phyloP scores from a whole-genome alignment of 805 yeast species.

The Ogataea polymorpha region DNA sequence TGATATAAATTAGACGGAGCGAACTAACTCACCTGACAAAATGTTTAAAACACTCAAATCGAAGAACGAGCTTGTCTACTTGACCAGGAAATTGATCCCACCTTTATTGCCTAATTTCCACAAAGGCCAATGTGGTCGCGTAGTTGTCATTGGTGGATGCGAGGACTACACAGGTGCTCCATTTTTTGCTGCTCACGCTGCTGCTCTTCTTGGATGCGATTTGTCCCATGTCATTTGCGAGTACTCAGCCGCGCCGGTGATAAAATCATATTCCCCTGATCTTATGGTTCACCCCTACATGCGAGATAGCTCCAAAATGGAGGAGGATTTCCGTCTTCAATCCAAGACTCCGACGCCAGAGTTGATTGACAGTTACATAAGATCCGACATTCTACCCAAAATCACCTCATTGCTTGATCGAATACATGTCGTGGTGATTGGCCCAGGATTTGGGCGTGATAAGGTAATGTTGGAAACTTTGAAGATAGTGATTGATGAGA shows the following conservation, averaged over 20 bases:
- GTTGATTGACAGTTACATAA: constrained; percentile 31
- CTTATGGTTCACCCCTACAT: constrained; percentile 95
- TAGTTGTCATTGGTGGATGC: constrained; percentile 89
- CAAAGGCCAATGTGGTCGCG: constrained; percentile 88
- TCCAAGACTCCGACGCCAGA: constrained; percentile 13
- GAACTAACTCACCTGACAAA: too few relatives aligned
- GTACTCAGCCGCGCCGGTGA: constrained; percentile 67
- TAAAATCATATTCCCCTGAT: constrained; percentile 87
- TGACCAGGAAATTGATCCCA: constrained; percentile 62
- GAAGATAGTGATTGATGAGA: constrained; percentile 53
- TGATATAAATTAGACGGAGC: not conserved
- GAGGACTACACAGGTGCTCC: constrained; percentile 98
- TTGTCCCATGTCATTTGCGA: constrained; percentile 90
- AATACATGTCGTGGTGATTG: constrained; percentile 80
- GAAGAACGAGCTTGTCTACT: constrained; percentile 16
- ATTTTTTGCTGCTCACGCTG: constrained; percentile 80
- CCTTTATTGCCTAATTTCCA: constrained; percentile 70
- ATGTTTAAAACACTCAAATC: constrained; percentile 13
- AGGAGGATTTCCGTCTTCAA: constrained; percentile 1
- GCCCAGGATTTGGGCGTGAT: constrained; percentile 94
- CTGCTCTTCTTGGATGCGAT: constrained; percentile 84
- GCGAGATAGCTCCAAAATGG: constrained; percentile 40
- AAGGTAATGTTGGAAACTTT: constrained; percentile 58
- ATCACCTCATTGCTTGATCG: constrained; percentile 55
- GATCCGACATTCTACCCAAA: constrained; percentile 50